Percentiles rank a stretch among this genome's conserved stretches.
These are phyloP conservation scores for Lactuca sativa DNA, from an alignment of 129 eudicot genomes.

Conservation along the genomic window DNA sequence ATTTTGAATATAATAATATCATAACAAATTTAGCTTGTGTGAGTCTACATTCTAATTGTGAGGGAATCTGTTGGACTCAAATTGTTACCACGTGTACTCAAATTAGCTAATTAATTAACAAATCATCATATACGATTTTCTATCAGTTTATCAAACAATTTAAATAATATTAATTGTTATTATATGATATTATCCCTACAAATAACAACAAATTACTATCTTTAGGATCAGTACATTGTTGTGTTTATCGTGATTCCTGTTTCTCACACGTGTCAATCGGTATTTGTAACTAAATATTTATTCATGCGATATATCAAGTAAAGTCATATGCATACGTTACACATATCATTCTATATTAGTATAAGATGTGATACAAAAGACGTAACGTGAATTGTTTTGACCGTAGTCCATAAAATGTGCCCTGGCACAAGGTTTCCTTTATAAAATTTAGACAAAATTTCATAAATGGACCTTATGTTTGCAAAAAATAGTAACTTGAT, in stretches of 20 bases:
- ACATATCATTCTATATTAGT: neutral
- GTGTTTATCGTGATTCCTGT: neutral
- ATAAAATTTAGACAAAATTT: neutral
- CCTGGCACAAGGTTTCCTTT: neutral
- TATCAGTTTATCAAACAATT: too few species aligned
- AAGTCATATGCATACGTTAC: constrained; percentile 5
- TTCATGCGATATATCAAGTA: neutral
- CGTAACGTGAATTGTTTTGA: neutral
- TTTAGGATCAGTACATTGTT: neutral
- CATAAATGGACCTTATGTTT: neutral
- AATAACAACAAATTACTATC: neutral
- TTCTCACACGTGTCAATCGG: neutral
- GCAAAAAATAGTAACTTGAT: neutral
- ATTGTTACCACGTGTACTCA: too few species aligned
- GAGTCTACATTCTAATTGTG: neutral
- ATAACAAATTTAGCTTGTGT: neutral
- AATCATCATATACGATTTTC: too few species aligned
- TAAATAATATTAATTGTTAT: too few species aligned
- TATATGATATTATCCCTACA: too few species aligned
- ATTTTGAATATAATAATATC: neutral
- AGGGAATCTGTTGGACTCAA: too few species aligned
- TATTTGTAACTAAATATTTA: neutral
- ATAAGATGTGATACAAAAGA: constrained; percentile 2
- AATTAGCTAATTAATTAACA: too few species aligned
- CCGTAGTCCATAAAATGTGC: constrained; percentile 11